phyloP scores from a whole-genome alignment of 2,329 filamentous ascomycete species.

The Xylariaceae sp. region DNA sequence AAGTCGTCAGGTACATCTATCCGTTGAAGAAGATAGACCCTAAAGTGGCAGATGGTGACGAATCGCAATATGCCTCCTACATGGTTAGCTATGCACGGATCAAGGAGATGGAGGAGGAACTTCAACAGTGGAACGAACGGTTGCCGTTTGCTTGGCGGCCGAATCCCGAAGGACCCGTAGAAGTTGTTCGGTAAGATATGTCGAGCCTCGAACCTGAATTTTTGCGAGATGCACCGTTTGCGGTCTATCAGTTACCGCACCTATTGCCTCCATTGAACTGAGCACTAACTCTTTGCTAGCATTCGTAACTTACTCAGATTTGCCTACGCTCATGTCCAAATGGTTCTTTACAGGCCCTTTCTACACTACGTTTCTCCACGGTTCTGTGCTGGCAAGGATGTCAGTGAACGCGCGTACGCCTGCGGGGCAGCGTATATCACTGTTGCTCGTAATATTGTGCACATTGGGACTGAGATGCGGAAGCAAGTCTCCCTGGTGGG shows the following conservation, averaged over 20 bases:
- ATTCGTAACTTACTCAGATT: conserved; percentile 79
- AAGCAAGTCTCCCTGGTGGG: conserved; percentile 77
- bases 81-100: conserved; percentile 69
- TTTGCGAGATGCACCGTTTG: background rate
- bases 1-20: conserved; percentile 71
- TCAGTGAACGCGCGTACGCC: conserved; percentile 81
- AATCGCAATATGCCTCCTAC: conserved; percentile 58
- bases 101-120: conserved; percentile 68
- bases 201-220: background rate
- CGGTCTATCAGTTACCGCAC: background rate
- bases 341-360: conserved; percentile 83
- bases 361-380: conserved; percentile 80
- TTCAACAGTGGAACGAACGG: conserved; percentile 68
- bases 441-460: conserved; percentile 75
- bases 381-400: conserved; percentile 58
- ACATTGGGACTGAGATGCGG: conserved; percentile 80
- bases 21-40: conserved; percentile 65
- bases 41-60: conserved; percentile 49
- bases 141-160: conserved; percentile 81
- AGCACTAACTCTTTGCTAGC: conserved; percentile 43
- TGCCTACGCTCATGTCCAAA: conserved; percentile 82
- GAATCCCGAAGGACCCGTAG: conserved; percentile 75
- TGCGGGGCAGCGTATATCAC: conserved; percentile 69
- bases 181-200: conserved; percentile 74
- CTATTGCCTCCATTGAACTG: background rate